Conservation (phyloP, 768 basidiomycete genomes). For the Dendrothele bispora region DNA sequence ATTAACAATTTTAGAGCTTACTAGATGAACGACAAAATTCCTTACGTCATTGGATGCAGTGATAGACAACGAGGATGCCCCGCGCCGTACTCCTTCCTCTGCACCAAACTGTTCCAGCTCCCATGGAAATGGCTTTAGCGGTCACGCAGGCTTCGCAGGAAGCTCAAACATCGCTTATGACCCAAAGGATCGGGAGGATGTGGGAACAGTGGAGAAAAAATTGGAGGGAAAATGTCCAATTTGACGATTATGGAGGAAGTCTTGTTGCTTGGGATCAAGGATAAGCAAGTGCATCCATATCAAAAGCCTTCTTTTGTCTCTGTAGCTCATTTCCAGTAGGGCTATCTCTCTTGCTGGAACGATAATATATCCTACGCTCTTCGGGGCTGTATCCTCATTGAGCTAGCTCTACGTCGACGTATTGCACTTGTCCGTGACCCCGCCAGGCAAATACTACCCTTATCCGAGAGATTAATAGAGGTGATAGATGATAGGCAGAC, state of each 20-base stretch:
- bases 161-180: conserved; percentile 91
- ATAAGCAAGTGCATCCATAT: too few relatives aligned
- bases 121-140: too few relatives aligned
- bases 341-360: conserved; percentile 99
- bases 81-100: too few relatives aligned
- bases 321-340: conserved; percentile 37
- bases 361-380: conserved; percentile 99
- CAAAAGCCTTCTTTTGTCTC: too few relatives aligned
- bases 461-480: conserved; percentile 84
- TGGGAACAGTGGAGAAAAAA: conserved; percentile 53
- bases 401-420: conserved; percentile 91
- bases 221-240: conserved; percentile 74
- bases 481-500: conserved; percentile 92
- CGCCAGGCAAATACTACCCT: conserved; percentile 65
- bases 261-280: conserved; percentile 89
- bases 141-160: conserved; percentile 77
- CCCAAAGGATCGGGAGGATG: conserved; percentile 80
- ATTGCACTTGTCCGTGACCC: conserved; percentile 91
- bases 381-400: conserved; percentile 96
- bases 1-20: too few relatives aligned
- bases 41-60: too few relatives aligned
- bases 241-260: conserved; percentile 98
- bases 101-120: too few relatives aligned
- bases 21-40: too few relatives aligned
- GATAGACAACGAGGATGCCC: too few relatives aligned